Percentiles rank a stretch among this genome's conserved stretches.
phyloP scores from a whole-genome alignment of 176 grass and related monocot genomes.

The Urochloa ruziziensis region DNA sequence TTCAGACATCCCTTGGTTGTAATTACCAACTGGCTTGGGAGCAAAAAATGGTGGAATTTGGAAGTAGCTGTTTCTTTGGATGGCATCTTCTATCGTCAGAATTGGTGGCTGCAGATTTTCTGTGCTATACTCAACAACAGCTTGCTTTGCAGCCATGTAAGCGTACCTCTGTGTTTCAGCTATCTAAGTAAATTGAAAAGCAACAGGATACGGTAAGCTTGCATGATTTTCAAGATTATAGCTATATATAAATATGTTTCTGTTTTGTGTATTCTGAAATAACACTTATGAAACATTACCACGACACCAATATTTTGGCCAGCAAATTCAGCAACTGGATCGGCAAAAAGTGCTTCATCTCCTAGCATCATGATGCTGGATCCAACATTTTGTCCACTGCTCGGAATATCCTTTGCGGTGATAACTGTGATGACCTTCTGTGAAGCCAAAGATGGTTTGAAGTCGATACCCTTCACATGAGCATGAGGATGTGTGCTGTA shows the following conservation, averaged over 20 bases:
- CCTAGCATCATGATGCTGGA: slow-evolving; percentile 22
- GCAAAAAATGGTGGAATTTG: slow-evolving; percentile 34
- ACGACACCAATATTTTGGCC: slow-evolving; percentile 78
- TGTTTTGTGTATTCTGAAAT: neutral
- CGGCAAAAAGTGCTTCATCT: slow-evolving; percentile 65
- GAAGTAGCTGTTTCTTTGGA: slow-evolving; percentile 64
- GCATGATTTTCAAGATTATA: neutral
- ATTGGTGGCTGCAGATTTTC: slow-evolving; percentile 74
- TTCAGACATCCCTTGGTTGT: slow-evolving; percentile 73
- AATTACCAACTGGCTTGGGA: slow-evolving; percentile 62
- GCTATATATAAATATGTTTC: neutral
- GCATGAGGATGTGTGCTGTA: slow-evolving; percentile 81
- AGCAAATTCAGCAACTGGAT: slow-evolving; percentile 60
- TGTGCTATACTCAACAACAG: slow-evolving; percentile 52
- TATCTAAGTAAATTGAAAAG: slow-evolving; percentile 48
- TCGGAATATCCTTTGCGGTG: slow-evolving; percentile 74
- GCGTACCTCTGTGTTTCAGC: slow-evolving; percentile 79
- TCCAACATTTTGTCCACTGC: slow-evolving; percentile 61
- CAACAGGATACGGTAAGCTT: neutral
- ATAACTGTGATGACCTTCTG: slow-evolving; percentile 63
- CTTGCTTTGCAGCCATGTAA: slow-evolving; percentile 76
- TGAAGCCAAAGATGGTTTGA: slow-evolving; percentile 60
- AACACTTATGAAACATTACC: slow-evolving; percentile 47
- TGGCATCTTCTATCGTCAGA: slow-evolving; percentile 79
- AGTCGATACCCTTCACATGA: slow-evolving; percentile 48